Percentiles rank a stretch among this genome's conserved stretches.
Evolutionary conservation across 179 eudicot species (phyloP).

Genomic region (Spergularia azorica): DNA sequence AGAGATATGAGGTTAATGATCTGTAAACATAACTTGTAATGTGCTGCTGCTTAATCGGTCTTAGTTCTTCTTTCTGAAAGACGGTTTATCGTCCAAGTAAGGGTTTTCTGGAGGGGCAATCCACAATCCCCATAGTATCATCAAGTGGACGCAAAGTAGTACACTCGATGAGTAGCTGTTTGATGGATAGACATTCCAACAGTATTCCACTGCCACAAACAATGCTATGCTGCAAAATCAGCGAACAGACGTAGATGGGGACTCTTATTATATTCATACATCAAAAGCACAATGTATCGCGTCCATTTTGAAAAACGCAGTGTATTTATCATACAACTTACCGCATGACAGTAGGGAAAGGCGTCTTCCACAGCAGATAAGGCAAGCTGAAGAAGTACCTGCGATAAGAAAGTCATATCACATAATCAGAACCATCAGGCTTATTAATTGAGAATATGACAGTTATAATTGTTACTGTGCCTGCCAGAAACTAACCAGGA

Average conservation of each 20-base stretch:
- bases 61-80: constrained; percentile 31
- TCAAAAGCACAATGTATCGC: not conserved
- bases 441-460: not conserved
- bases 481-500: constrained; percentile 67
- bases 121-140: constrained; percentile 85
- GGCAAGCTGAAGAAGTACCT: constrained; percentile 96
- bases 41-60: too few species aligned
- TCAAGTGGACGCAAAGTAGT: constrained; percentile 60
- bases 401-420: constrained; percentile 15
- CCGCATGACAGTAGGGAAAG: constrained; percentile 73
- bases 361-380: constrained; percentile 82
- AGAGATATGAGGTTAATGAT: too few species aligned
- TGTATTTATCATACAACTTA: constrained; percentile 24
- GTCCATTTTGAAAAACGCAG: not conserved
- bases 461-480: not conserved
- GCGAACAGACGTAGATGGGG: not conserved
- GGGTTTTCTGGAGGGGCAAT: constrained; percentile 62
- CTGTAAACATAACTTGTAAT: too few species aligned
- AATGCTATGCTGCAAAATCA: constrained; percentile 54
- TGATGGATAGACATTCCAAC: constrained; percentile 92
- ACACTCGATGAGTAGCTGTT: constrained; percentile 56
- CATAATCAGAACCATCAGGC: not conserved
- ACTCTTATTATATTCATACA: not conserved
- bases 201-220: constrained; percentile 61
- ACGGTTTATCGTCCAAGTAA: constrained; percentile 37